Evolutionary conservation across 2,329 filamentous ascomycete genomes (phyloP), one percentile per base, ranked within the genome.

Genomic region (Dryadomyces quercus-mongolicae): DNA sequence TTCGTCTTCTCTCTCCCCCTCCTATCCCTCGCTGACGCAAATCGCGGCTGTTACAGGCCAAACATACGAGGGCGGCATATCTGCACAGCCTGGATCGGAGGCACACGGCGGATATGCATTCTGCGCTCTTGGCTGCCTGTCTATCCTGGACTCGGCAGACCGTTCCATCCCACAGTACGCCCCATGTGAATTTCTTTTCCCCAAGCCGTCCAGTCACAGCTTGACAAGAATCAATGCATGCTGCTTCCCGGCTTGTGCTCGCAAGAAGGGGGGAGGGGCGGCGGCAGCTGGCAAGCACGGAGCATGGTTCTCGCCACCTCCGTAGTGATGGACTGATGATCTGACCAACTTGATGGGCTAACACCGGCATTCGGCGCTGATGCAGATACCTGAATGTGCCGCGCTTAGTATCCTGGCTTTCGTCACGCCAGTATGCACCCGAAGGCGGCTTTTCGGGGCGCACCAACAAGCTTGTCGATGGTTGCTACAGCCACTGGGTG

Each of bases 401-500:
- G 57, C 74, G 82, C 52, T 77, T 98, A 53, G 77, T 93, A 49
- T 82, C 85, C 57, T 98, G 93, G 90, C 80, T 98, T 43, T 92
- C 89, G 8, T 83, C 88, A 47, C 84, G 90, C 56, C 93, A 98
- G 68, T 87, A 92, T 67, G 82, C 84, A 34, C 93, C 92, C 3
- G 93, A 97, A 68, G 91, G 91, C 59, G 93, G 93, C 40, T 91
- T 95, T 65, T 86, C 88, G 44, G 93, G 93, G 57, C 85, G 93
- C 61, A 95, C 92, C 31, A 97, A 97, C 75, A 98, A 98, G 72
- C 78, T 98, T 36, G 93, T 97, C 36, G 93, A 98, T 68, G 93
- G 92, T 48, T 98, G 93, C 71, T 98, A 98, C 72, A 95, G 88
- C 66, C 92, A 96, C 70, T 98, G 93, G 93, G 86, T 95, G 38